Evolutionary conservation across 345 rosid species (phyloP).

Genomic region (Syzygium oleosum): DNA sequence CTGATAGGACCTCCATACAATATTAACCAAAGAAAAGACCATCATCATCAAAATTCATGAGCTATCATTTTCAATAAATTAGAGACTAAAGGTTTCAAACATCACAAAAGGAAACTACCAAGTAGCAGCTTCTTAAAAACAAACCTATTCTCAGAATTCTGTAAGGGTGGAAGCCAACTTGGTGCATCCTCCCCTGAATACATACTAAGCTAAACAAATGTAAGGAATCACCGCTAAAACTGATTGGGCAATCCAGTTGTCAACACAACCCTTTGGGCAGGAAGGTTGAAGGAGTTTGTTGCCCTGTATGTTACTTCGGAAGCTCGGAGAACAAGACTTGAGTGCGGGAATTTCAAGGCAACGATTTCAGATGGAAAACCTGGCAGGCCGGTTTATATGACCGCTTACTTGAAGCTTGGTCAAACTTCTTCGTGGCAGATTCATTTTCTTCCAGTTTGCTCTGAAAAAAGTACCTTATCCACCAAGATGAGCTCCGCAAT

Average conservation of each 20-base stretch:
- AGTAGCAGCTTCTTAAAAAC: background rate
- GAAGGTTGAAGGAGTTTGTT: background rate
- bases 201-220: background rate
- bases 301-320: background rate
- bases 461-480: constrained; percentile 64
- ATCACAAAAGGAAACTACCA: background rate
- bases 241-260: background rate
- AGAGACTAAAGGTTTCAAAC: background rate
- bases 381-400: constrained; percentile 72
- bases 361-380: constrained; percentile 74
- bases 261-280: background rate
- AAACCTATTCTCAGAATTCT: background rate
- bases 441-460: constrained; percentile 60
- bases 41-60: background rate
- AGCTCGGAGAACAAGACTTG: background rate
- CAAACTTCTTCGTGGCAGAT: constrained; percentile 63
- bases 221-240: background rate
- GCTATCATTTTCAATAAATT: background rate
- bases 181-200: background rate
- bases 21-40: background rate
- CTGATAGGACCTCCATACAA: background rate
- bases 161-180: background rate
- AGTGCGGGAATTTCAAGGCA: background rate
- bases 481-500: constrained; percentile 83
- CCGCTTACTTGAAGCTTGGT: constrained; percentile 48